Evolutionary conservation across 1,284 basidiomycete genomes (phyloP).

Genomic region (Puccinia polysora): DNA sequence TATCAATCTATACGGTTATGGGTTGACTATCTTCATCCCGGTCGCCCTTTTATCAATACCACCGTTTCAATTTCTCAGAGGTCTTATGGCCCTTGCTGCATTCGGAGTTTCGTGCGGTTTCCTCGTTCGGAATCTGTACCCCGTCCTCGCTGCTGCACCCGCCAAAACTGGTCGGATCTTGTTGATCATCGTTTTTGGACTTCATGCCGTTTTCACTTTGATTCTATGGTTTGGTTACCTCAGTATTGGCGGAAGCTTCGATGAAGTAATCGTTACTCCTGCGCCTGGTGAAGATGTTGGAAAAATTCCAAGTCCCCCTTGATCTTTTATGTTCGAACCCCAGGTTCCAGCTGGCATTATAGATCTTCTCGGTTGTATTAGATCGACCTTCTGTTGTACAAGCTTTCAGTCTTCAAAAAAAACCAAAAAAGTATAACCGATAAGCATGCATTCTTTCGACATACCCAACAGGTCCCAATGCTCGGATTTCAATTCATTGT

Average conservation of each 20-base stretch:
- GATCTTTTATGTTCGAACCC: no score
- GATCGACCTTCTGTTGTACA: no score
- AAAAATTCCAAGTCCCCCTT: conserved; percentile 30
- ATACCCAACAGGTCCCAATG: no score
- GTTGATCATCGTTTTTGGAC: conserved; percentile 57
- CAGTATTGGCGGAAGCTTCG: conserved; percentile 45
- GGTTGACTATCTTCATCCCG: conserved; percentile 58
- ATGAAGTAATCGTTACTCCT: conserved; percentile 7
- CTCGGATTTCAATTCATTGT: no score
- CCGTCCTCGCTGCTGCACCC: conserved; percentile 73
- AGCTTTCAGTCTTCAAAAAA: no score
- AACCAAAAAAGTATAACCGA: no score
- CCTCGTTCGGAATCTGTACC: conserved; percentile 77
- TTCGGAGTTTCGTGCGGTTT: conserved; percentile 69
- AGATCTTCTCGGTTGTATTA: no score
- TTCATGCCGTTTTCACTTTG: conserved; percentile 48
- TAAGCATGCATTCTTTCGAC: no score
- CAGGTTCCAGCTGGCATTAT: no score
- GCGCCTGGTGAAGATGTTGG: conserved; percentile 20
- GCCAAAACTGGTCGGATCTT: conserved; percentile 74
- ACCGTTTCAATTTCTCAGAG: conserved; percentile 45
- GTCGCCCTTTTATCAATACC: conserved; percentile 54
- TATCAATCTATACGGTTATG: conserved; percentile 58
- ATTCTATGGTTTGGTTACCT: conserved; percentile 50
- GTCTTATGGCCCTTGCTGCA: conserved; percentile 60